A percentile compares a stretch with the other conserved stretches of the same genome.
Evolutionary conservation across 2,329 filamentous ascomycete genomes (phyloP).

Genomic region (Bipolaris cookei): DNA sequence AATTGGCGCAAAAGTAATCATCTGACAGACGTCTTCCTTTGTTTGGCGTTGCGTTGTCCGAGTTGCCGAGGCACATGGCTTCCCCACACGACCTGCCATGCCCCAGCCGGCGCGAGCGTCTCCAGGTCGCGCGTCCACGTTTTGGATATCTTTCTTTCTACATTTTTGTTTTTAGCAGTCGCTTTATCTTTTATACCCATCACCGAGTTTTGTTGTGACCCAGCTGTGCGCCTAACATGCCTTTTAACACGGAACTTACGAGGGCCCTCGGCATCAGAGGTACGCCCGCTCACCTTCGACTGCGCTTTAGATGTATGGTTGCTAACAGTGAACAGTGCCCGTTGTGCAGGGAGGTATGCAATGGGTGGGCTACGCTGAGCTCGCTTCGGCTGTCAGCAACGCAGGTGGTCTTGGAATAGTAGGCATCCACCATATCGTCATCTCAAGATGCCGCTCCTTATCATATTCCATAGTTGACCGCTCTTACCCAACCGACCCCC

Average conservation of each 20-base stretch:
- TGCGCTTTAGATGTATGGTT: neutral
- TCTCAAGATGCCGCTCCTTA: conserved; percentile 16
- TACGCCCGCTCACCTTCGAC: conserved; percentile 14
- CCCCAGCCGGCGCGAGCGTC: conserved; percentile 22
- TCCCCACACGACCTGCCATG: conserved; percentile 33
- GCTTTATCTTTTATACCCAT: neutral
- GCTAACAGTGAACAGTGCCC: conserved; percentile 67
- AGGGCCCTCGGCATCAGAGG: conserved; percentile 64
- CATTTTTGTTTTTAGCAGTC: neutral
- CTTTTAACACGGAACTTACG: conserved; percentile 69
- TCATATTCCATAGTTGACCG: conserved; percentile 63
- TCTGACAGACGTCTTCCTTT: conserved; percentile 13
- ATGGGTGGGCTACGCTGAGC: conserved; percentile 81
- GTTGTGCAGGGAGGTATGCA: conserved; percentile 88
- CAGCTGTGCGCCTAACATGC: conserved; percentile 53
- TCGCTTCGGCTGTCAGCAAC: conserved; percentile 70
- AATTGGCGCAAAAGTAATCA: conserved; percentile 10
- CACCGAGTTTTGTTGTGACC: neutral
- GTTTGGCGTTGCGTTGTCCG: conserved; percentile 23
- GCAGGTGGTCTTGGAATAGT: conserved; percentile 78
- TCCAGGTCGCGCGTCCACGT: conserved; percentile 14
- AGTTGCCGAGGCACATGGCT: conserved; percentile 38
- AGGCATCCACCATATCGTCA: conserved; percentile 9
- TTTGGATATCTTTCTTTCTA: conserved; percentile 12
- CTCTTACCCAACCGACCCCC: conserved; percentile 89